These are phyloP conservation scores for Marchantia polymorpha DNA, from an alignment of 225 moss, liverwort and hornwort species.

Conservation along the genomic window DNA sequence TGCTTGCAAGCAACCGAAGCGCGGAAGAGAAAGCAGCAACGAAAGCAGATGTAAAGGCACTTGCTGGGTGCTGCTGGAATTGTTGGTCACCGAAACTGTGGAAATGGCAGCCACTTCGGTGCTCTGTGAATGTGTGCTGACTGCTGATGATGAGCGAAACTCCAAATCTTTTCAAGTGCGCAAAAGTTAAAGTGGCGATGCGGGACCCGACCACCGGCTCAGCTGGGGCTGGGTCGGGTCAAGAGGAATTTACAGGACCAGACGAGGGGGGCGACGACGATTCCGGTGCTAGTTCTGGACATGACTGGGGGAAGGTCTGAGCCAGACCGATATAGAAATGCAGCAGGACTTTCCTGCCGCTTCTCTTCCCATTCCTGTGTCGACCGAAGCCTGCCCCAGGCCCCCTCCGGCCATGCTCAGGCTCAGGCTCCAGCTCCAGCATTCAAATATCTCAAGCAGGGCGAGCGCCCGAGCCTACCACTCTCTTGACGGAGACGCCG, in stretches of 20 bases:
- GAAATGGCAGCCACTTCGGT: background rate
- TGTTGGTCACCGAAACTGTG: conserved; percentile 2
- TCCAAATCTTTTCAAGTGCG: background rate
- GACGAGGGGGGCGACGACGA: too few species aligned
- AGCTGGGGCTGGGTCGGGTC: too few species aligned
- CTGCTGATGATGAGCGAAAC: background rate
- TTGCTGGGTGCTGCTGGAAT: background rate
- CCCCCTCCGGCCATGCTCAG: background rate
- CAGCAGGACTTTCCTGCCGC: too few species aligned
- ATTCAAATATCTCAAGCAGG: background rate
- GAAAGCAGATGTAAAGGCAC: conserved; percentile 7
- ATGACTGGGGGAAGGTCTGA: too few species aligned
- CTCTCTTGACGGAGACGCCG: background rate
- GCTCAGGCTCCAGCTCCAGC: background rate
- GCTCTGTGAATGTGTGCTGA: conserved; percentile 5
- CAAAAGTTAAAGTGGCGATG: conserved; percentile 5
- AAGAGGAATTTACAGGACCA: too few species aligned
- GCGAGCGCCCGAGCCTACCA: background rate
- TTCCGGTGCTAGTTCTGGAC: too few species aligned
- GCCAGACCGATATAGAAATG: too few species aligned
- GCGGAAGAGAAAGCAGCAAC: background rate
- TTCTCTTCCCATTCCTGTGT: too few species aligned
- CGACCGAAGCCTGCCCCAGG: too few species aligned
- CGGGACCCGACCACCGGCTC: background rate
- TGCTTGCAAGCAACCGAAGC: background rate